Base-by-base conservation (phyloP, 345 rosid species). In the Conringia planisiliqua region DNA sequence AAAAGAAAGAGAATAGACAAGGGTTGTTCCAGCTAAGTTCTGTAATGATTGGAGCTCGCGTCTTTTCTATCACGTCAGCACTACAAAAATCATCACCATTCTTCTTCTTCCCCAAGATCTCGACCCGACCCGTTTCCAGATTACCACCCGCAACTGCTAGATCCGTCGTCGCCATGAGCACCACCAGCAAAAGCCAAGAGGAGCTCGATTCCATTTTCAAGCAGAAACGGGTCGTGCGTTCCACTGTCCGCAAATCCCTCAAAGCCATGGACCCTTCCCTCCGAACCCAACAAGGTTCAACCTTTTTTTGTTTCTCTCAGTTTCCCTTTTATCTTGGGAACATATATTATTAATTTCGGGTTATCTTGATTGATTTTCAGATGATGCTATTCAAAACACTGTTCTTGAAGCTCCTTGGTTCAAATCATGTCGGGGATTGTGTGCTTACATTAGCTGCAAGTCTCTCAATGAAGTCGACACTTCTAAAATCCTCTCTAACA, bases 381-480 rank as follows among this genome's bases (percentile, higher is more conserved):
- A 95, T 68, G 83, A 85, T 48, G 84, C 83, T 3, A 90, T 92
- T 65, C 94, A 90, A 79, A 86, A 75, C 14, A 76, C 80, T 79
- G 88, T 90, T 66, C 74, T 89, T 77, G 90, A 86, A 76, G 82
- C 97, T 73, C 90, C 88, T 7, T 95, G 93, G 98, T 92, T 95
- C 80, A 90, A 83, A 72, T 90, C 94, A 39, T 75, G 89, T 70
- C 56, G 67, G 86, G 78, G 94, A 40, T 58, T 95, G 72, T 90
- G 99, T 70, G 97, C 97, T 57, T 95, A 90, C 77, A 84, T 92
- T 75, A 89, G 94, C 82, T 90, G 97, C 86, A 84, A 79, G 52
- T 83, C 94, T 64, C 71, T 92, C 48, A 80, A 88, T 22, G 99
- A 95, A 83, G 99, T 95, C n/a, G 87, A 89, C 68, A 89, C 97